These are phyloP conservation scores for Geranium brycei DNA, from an alignment of 345 rosid species.

Conservation along the genomic window DNA sequence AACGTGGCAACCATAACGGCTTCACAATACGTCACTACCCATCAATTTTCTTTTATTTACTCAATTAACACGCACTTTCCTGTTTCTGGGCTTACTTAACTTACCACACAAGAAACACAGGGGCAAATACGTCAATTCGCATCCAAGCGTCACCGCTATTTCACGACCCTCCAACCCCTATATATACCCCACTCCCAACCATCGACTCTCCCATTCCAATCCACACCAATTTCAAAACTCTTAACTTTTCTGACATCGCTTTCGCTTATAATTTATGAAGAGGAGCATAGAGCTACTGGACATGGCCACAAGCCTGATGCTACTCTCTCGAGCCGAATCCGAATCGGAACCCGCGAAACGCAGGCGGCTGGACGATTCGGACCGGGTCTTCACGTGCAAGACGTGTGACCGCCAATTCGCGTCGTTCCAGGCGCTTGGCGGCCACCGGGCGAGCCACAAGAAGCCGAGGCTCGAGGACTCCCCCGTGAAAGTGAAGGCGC, in stretches of 20 bases:
- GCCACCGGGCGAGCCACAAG: slow-evolving; percentile 87
- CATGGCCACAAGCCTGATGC: slow-evolving; percentile 54
- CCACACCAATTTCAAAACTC: background rate
- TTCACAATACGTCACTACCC: background rate
- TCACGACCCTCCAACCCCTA: too few relatives aligned
- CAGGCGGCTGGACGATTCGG: background rate
- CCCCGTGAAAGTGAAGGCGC: slow-evolving; percentile 47
- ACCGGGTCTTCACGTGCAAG: slow-evolving; percentile 58
- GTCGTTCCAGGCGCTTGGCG: slow-evolving; percentile 87
- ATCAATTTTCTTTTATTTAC: background rate
- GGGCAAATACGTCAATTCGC: background rate
- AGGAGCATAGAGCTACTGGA: slow-evolving; percentile 27
- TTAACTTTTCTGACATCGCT: too few relatives aligned
- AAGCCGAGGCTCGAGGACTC: slow-evolving; percentile 22
- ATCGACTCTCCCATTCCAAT: too few relatives aligned
- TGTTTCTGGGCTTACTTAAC: background rate
- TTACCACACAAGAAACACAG: background rate
- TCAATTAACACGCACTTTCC: too few relatives aligned
- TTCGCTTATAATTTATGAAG: slow-evolving; percentile 17
- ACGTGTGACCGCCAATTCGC: slow-evolving; percentile 66
- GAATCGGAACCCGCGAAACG: background rate
- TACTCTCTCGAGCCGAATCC: slow-evolving; percentile 30
- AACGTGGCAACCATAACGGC: background rate
- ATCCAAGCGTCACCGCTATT: too few relatives aligned
- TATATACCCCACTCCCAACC: too few relatives aligned